Percentiles rank a stretch among this genome's conserved stretches.
phyloP scores from a whole-genome alignment of 805 yeast species.

The Maudiozyma saulgeensis region DNA sequence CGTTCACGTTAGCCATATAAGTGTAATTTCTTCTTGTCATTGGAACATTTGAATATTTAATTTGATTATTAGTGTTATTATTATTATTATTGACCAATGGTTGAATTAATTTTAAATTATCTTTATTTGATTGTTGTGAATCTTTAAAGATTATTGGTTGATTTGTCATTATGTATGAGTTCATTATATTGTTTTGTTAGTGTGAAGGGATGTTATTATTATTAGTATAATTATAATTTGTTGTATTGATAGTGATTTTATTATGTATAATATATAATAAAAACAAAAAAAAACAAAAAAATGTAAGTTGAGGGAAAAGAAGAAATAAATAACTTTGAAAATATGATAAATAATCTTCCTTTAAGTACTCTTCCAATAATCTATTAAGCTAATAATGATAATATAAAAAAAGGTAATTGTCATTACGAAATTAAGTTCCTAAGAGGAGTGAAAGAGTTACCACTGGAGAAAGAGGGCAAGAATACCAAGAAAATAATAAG shows the following conservation, averaged over 20 bases:
- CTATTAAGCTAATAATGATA: no score
- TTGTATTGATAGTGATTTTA: neutral
- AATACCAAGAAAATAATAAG: no score
- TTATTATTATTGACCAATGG: no score
- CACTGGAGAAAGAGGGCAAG: no score
- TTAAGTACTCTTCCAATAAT: neutral
- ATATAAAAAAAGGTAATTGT: no score
- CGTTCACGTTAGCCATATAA: conserved; percentile 2
- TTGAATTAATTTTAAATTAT: no score
- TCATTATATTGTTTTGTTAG: neutral
- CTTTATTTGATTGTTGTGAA: neutral
- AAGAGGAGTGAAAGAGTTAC: no score
- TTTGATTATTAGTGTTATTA: neutral
- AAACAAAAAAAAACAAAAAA: neutral
- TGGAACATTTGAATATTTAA: neutral
- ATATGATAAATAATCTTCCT: neutral
- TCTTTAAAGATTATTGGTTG: neutral
- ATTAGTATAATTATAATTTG: no score
- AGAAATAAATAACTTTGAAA: neutral
- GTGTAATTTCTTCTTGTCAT: conserved; percentile 2
- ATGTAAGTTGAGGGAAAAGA: neutral
- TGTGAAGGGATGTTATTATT: no score
- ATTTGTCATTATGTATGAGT: neutral
- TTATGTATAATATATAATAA: neutral
- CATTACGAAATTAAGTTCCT: no score